Conservation (phyloP, 2,329 filamentous ascomycete species). For the Pseudogymnoascus sp. region DNA sequence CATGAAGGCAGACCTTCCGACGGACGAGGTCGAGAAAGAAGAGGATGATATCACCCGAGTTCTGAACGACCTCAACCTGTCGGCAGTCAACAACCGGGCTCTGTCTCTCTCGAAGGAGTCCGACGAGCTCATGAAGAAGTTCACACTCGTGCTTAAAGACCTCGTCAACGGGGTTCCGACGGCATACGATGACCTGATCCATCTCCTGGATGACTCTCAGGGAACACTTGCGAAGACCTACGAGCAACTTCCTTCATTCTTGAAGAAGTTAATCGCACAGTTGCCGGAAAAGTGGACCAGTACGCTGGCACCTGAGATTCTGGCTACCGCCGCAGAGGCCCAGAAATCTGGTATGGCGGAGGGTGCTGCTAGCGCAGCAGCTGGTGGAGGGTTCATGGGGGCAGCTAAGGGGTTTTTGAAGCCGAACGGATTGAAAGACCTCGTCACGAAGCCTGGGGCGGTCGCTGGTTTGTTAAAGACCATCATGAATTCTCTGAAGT, state of each 20-base stretch:
- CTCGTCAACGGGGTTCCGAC: conserved; percentile 87
- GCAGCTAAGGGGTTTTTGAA: conserved; percentile 59
- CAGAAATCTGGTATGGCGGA: conserved; percentile 36
- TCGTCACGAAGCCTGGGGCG: conserved; percentile 81
- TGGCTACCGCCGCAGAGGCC: conserved; percentile 70
- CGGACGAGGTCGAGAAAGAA: conserved; percentile 40
- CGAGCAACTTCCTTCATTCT: conserved; percentile 62
- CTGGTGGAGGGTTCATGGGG: conserved; percentile 33
- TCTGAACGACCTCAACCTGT: conserved; percentile 76
- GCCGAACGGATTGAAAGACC: conserved; percentile 64
- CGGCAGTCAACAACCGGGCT: conserved; percentile 75
- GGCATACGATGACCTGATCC: conserved; percentile 77
- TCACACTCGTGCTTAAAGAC: conserved; percentile 87
- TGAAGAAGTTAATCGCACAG: conserved; percentile 79
- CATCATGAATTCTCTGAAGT: conserved; percentile 82
- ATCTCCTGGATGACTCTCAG: conserved; percentile 52
- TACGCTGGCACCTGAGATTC: conserved; percentile 68
- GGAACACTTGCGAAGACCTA: conserved; percentile 50
- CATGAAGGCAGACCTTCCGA: conserved; percentile 30
- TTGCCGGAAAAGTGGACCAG: conserved; percentile 75
- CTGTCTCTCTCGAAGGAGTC: conserved; percentile 80
- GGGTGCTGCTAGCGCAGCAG: conserved; percentile 13
- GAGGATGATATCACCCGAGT: conserved; percentile 67
- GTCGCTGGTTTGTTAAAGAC: conserved; percentile 75
- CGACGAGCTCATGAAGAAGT: conserved; percentile 69